Evolutionary conservation across 164 flowering plant genomes (phyloP), one percentile per base, ranked within the genome.

Genomic region (Cinnamomum micranthum): DNA sequence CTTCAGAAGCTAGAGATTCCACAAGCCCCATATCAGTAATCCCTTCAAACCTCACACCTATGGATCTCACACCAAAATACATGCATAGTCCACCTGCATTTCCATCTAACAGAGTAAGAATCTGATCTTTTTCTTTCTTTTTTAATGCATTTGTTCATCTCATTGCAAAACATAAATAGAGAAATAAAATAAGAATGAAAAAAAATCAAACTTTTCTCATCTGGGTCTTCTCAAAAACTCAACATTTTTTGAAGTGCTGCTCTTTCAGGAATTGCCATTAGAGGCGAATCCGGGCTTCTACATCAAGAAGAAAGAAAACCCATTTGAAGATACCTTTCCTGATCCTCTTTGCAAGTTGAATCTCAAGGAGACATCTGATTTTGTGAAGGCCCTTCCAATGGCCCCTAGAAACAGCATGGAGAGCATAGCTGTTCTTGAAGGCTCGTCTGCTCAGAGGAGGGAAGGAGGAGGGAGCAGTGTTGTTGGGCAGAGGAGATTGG

Each of bases 291-390:
- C 72, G 73, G 65, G 83, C 77, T 65, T 84, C 74, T 82, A 71
- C 74, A 79, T 68, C 76, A 84, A 74, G 63, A 80, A 76, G 71
- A 81, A 81, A 68, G 82, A 70, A 50, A 86, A 85, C 91, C 90
- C 93, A 71, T 91, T 89, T 82, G 85, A 77, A 68, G 92, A 86
- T 66, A 51, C 82, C 31, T 82, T 83, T 74, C 76, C 78, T 68
- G 98, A 93, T 82, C 91, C 98, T 68, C 87, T 93, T 69, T 88
- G 98, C 89, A 86, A 89, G 85, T 88, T 93, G 60, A 87, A 89
- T 80, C 89, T 93, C 75, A 88, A 87, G 69, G 98, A 93, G 72
- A 93, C 94, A 0, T 87, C 95, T 51, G 98, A 93, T 52, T 93
- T 93, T 80, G 92, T 91, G 5, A 89, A 78, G 83, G 84, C 98